Base-by-base conservation (phyloP, 169 alveolate species). In the Eimeria tenella region DNA sequence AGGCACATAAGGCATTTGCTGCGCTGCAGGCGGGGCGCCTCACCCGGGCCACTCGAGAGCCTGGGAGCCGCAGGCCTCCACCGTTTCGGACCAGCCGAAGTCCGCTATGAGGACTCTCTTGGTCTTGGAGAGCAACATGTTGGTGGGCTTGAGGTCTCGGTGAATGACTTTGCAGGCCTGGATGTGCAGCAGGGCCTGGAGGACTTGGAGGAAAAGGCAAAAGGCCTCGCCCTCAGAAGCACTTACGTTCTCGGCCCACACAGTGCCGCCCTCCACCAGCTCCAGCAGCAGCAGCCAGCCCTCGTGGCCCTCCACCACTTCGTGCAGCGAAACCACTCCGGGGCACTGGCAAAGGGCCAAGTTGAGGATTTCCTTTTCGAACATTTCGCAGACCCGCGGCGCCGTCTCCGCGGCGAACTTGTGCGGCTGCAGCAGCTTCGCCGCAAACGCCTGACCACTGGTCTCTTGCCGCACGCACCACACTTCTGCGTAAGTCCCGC, bases 41-140 rank as follows among this genome's bases (percentile, higher is more conserved):
- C 42, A 90, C 94, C 98, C 98, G 11, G 98, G 98, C 98, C 98
- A 97, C 91, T 97, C 98, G 56, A 95, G 77, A 19, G 97, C 96
- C 53, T 89, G 95, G 63, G 94, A 88, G 63, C 96, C 95, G 82
- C 97, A 94, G 56, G 94, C 92, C 70, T 97, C 96, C 2, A 95
- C 93, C 50, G 90, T 90, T 84, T 97, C 98, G 42, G 97, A 95
- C 98, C 98, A 97, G 23, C 98, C 98, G 90, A 97, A 97, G 94
- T 97, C 98, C 5, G 97, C 98, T 31, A 97, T 96, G 15, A 95
- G 96, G 42, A 97, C 91, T 60, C 96, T 91, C 71, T 95, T 96
- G 77, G 94, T 88, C 50, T 94, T 95, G 65, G 96, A 89, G 3
- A 65, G 75, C 71, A 97, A 95, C 62, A 97, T 96, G 89, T 97